Conservation (phyloP, 768 basidiomycete species). For the Phlegmacium glaucopus region DNA sequence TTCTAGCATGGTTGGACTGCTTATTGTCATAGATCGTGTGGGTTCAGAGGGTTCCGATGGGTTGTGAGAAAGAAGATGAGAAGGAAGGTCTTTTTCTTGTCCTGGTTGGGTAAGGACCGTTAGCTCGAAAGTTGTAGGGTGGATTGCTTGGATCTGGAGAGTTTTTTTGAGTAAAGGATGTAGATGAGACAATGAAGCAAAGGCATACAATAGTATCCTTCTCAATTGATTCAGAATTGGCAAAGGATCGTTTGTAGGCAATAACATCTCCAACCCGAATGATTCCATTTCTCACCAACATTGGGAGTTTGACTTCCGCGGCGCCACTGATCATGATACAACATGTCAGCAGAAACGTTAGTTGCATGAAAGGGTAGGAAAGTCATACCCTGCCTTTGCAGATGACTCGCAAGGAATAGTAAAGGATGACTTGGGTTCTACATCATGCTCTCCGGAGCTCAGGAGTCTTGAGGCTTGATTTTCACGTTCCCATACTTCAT, state of each 20-base stretch:
- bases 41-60: slow-evolving; percentile 25
- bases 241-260: slow-evolving; percentile 48
- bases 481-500: slow-evolving; percentile 54
- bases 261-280: slow-evolving; percentile 53
- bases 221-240: slow-evolving; percentile 39
- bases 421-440: slow-evolving; percentile 10
- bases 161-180: background rate
- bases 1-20: slow-evolving; percentile 48
- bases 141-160: slow-evolving; percentile 41
- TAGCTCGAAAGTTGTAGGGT: slow-evolving; percentile 37
- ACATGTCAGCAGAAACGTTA: too few relatives aligned
- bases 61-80: slow-evolving; percentile 27
- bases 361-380: too few relatives aligned
- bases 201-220: slow-evolving; percentile 51
- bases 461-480: slow-evolving; percentile 23
- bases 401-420: slow-evolving; percentile 7
- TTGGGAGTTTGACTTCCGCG: slow-evolving; percentile 40
- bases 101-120: slow-evolving; percentile 42
- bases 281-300: slow-evolving; percentile 41
- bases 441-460: slow-evolving; percentile 6
- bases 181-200: background rate
- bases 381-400: slow-evolving; percentile 30
- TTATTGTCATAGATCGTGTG: slow-evolving; percentile 34
- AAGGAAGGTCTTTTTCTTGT: slow-evolving; percentile 32
- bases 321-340: slow-evolving; percentile 27